Evolutionary conservation across 2,329 filamentous ascomycete species (phyloP).

Genomic region (Didymella arachidicola): DNA sequence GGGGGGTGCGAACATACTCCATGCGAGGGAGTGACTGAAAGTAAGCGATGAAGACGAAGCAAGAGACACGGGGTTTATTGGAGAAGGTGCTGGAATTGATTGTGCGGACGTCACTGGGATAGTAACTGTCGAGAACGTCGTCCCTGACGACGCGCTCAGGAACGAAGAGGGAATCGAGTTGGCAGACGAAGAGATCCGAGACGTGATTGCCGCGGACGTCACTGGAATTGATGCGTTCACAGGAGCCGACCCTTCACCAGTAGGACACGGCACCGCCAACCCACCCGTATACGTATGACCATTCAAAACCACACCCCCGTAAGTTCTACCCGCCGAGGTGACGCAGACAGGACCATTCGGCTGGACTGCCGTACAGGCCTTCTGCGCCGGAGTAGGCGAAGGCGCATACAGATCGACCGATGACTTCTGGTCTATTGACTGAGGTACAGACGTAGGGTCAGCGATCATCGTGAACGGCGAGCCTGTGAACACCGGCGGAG

Average conservation of each 20-base stretch:
- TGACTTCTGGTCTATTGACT: not conserved
- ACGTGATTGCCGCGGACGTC: too few relatives aligned
- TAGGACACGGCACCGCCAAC: not conserved
- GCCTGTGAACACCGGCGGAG: constrained; percentile 4
- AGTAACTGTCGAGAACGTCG: too few relatives aligned
- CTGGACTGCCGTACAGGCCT: not conserved
- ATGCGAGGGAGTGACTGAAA: too few relatives aligned
- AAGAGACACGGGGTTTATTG: too few relatives aligned
- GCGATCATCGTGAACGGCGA: constrained; percentile 1
- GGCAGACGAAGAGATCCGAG: too few relatives aligned
- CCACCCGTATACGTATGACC: not conserved
- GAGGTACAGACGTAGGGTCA: not conserved
- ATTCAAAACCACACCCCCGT: not conserved
- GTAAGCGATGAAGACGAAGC: too few relatives aligned
- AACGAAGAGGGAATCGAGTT: too few relatives aligned
- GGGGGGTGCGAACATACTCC: too few relatives aligned
- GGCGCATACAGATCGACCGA: not conserved
- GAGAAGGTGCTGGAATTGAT: too few relatives aligned
- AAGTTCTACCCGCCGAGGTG: not conserved
- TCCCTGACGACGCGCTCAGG: too few relatives aligned
- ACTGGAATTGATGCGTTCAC: too few relatives aligned
- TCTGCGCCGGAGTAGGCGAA: not conserved
- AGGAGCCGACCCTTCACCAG: not conserved
- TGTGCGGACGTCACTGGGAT: too few relatives aligned
- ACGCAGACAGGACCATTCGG: not conserved